Evolutionary conservation across 805 yeast genomes (phyloP).

Genomic region (Wickerhamiella azymoides): DNA sequence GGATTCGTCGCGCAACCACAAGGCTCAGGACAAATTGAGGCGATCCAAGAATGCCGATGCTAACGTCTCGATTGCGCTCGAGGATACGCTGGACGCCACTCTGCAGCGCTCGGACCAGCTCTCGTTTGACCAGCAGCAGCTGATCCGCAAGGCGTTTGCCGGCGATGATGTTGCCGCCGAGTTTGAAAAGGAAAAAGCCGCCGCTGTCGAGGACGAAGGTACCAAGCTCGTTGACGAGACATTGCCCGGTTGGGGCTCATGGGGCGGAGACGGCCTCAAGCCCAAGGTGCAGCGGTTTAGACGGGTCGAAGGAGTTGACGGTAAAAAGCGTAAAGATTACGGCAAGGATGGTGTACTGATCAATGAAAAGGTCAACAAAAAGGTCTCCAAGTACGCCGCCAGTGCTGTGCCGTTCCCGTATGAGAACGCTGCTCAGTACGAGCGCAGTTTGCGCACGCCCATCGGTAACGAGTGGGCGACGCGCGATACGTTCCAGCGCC

Average conservation of each 20-base stretch:
- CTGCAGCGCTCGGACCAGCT: constrained; percentile 20
- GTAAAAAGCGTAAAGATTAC: constrained; percentile 65
- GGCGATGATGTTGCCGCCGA: constrained; percentile 87
- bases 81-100: constrained; percentile 15
- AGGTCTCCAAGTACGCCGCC: constrained; percentile 72
- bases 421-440: constrained; percentile 89
- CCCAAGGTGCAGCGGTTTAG: constrained; percentile 48
- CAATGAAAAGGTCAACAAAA: constrained; percentile 76
- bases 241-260: constrained; percentile 95
- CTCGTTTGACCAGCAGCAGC: constrained; percentile 32
- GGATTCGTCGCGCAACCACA: constrained; percentile 12
- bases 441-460: constrained; percentile 88
- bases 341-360: constrained; percentile 69
- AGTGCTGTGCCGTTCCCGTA: constrained; percentile 89
- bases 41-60: constrained; percentile 25
- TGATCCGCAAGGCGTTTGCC: constrained; percentile 86
- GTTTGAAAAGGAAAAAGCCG: constrained; percentile 63
- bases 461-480: constrained; percentile 95
- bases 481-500: constrained; percentile 68
- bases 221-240: constrained; percentile 78
- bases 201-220: constrained; percentile 58
- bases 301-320: constrained; percentile 63
- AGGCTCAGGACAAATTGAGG: constrained; percentile 17
- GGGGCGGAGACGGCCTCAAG: constrained; percentile 63
- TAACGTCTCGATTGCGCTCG: constrained; percentile 14